Conservation (phyloP, 179 eudicot genomes). For the Actinidia arguta region DNA sequence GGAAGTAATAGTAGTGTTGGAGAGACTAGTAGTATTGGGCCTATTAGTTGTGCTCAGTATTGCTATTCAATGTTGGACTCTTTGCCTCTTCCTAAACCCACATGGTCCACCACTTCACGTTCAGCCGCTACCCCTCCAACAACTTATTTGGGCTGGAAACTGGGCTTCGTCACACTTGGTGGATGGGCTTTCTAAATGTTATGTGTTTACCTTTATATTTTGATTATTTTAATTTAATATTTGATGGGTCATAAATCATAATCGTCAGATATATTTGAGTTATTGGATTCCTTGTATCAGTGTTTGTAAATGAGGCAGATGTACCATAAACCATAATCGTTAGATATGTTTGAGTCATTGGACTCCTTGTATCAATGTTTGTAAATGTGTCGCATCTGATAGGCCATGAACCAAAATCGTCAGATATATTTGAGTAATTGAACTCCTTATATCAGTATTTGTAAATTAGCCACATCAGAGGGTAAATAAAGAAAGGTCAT, state of each 20-base stretch:
- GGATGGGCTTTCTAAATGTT: background rate
- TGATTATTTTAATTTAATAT: too few species aligned
- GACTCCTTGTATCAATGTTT: background rate
- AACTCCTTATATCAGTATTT: too few species aligned
- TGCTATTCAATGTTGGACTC: constrained; percentile 14
- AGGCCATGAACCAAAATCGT: too few species aligned
- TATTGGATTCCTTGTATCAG: background rate
- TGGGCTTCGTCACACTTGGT: background rate
- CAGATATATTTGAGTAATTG: too few species aligned
- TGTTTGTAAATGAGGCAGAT: background rate
- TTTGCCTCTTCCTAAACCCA: constrained; percentile 17
- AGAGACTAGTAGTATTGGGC: background rate
- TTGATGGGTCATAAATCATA: background rate
- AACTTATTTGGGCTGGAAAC: too few species aligned
- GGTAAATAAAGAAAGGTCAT: too few species aligned
- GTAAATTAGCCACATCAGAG: too few species aligned
- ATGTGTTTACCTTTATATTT: too few species aligned
- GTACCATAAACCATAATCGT: background rate
- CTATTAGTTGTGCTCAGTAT: background rate
- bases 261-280: background rate
- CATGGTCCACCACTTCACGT: constrained; percentile 19
- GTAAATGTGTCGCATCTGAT: too few species aligned
- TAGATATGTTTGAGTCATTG: background rate
- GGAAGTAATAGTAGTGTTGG: background rate
- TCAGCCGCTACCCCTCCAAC: background rate